A percentile compares a stretch with the other conserved stretches of the same genome.
phyloP scores from a whole-genome alignment of 2,329 filamentous ascomycete genomes.

The Trichoderma cornu-damae region DNA sequence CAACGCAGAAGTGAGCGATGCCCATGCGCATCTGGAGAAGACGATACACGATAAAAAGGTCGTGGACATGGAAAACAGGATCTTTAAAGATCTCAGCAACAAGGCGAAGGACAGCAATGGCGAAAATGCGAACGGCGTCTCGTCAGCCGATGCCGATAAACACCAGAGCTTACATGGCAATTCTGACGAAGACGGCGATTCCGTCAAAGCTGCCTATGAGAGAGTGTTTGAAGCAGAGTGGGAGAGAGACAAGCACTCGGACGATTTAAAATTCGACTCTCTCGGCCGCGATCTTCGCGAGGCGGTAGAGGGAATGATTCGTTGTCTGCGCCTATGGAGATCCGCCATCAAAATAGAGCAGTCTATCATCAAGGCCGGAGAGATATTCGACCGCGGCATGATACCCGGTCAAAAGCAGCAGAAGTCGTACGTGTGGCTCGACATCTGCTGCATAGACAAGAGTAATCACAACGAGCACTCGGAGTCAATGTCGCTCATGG shows the following conservation, averaged over 20 bases:
- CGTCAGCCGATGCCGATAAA: background rate
- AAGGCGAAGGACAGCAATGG: background rate
- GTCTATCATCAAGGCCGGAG: conserved; percentile 4
- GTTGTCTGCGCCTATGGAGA: conserved; percentile 15
- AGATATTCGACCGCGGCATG: conserved; percentile 9
- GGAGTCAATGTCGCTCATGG: conserved; percentile 17
- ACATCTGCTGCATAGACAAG: conserved; percentile 18
- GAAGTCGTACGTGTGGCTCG: conserved; percentile 9
- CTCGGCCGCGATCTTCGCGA: conserved; percentile 10
- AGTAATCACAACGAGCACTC: conserved; percentile 12
- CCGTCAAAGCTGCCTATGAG: background rate
- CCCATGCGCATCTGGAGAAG: background rate
- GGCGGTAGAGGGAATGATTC: conserved; percentile 11
- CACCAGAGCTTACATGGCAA: background rate
- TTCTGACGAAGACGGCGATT: background rate
- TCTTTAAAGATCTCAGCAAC: background rate
- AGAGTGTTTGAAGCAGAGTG: conserved; percentile 4
- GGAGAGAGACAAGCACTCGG: conserved; percentile 3
- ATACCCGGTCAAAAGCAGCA: background rate
- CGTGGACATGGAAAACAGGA: background rate
- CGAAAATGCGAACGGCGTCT: background rate
- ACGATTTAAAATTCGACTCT: background rate
- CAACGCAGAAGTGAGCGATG: background rate
- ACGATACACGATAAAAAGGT: background rate
- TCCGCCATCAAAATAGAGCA: conserved; percentile 19